phyloP scores from a whole-genome alignment of 2,329 filamentous ascomycete species.

The Lasiodiplodia sp. region DNA sequence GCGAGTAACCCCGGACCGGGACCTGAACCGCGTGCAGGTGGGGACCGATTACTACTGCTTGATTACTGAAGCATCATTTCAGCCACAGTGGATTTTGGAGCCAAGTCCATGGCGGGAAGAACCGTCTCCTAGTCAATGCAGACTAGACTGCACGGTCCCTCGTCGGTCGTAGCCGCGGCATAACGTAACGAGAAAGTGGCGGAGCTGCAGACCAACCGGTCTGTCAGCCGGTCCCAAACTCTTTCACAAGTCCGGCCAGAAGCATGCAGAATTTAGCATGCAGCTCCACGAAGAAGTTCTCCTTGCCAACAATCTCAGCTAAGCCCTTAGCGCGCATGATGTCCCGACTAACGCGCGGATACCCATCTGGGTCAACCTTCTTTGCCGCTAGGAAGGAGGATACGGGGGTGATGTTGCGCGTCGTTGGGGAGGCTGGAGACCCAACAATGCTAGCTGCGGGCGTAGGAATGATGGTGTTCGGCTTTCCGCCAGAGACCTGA shows the following conservation, averaged over 20 bases:
- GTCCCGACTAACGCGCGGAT: slow-evolving; percentile 59
- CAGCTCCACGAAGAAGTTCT: slow-evolving; percentile 65
- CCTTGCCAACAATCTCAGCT: slow-evolving; percentile 66
- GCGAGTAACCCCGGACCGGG: not conserved
- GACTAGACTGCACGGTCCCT: slow-evolving; percentile 22
- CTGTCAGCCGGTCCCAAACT: slow-evolving; percentile 40
- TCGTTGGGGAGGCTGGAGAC: slow-evolving; percentile 40
- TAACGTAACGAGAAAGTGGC: slow-evolving; percentile 28
- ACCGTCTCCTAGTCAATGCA: slow-evolving; percentile 25
- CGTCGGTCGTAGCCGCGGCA: not conserved
- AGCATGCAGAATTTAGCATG: slow-evolving; percentile 60
- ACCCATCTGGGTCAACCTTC: slow-evolving; percentile 63
- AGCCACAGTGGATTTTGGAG: slow-evolving; percentile 25
- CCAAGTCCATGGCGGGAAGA: slow-evolving; percentile 15
- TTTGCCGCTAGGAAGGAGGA: slow-evolving; percentile 66
- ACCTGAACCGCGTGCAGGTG: slow-evolving; percentile 14
- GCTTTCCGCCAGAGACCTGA: slow-evolving; percentile 15
- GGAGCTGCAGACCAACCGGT: not conserved
- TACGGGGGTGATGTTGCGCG: slow-evolving; percentile 60
- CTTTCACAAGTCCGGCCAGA: slow-evolving; percentile 48
- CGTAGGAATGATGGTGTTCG: slow-evolving; percentile 11
- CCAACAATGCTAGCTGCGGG: slow-evolving; percentile 37
- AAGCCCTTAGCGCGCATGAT: slow-evolving; percentile 62
- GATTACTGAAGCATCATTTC: slow-evolving; percentile 22
- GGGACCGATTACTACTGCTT: not conserved